These are phyloP conservation scores for Xylariaceae sp. DNA, from an alignment of 2,329 filamentous ascomycete genomes.

Conservation along the genomic window DNA sequence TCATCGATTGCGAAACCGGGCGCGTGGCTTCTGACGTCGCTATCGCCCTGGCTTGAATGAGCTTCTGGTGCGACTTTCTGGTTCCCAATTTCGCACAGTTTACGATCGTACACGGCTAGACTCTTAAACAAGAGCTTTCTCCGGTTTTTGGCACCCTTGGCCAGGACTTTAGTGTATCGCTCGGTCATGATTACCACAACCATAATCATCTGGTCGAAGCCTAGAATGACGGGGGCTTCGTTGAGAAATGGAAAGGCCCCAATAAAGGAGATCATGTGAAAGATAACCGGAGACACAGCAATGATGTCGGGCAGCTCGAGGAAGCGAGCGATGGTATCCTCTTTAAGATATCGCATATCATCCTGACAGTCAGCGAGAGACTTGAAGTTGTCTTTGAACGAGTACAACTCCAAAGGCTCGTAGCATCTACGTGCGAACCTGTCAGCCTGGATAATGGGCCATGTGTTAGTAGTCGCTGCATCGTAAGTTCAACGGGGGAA, in stretches of 20 bases:
- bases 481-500: background rate
- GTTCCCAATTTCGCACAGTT: slow-evolving; percentile 36
- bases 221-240: slow-evolving; percentile 64
- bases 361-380: slow-evolving; percentile 61
- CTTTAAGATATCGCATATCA: slow-evolving; percentile 60
- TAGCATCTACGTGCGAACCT: slow-evolving; percentile 67
- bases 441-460: slow-evolving; percentile 41
- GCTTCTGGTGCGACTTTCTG: slow-evolving; percentile 16
- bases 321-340: slow-evolving; percentile 65
- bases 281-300: slow-evolving; percentile 61
- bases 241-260: slow-evolving; percentile 69
- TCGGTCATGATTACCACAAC: slow-evolving; percentile 68
- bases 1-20: slow-evolving; percentile 45
- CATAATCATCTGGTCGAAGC: slow-evolving; percentile 65
- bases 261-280: slow-evolving; percentile 65
- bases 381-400: slow-evolving; percentile 67
- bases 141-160: slow-evolving; percentile 52
- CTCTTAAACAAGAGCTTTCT: slow-evolving; percentile 65
- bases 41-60: background rate
- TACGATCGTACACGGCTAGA: slow-evolving; percentile 64
- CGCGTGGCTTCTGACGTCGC: slow-evolving; percentile 19
- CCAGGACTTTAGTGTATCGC: slow-evolving; percentile 59
- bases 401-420: slow-evolving; percentile 66
- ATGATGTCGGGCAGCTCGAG: slow-evolving; percentile 68
- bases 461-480: slow-evolving; percentile 1